Conservation (phyloP, 345 rosid genomes). For the Pugionium cornutum region DNA sequence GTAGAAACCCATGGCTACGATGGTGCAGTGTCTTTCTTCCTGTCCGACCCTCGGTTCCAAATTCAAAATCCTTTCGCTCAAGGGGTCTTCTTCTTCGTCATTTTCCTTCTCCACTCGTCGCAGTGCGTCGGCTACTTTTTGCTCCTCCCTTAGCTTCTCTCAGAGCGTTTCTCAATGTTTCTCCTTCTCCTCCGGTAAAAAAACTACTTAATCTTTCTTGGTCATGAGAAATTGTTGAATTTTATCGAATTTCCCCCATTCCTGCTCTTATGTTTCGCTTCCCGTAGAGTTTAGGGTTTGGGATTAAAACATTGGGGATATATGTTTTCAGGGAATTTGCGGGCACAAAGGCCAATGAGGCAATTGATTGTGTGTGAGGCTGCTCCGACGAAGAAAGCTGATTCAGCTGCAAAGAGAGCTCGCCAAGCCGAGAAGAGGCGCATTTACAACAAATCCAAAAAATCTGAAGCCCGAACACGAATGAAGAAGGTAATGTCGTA, state of each 20-base stretch:
- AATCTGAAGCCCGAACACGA: constrained; percentile 84
- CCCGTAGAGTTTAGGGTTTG: background rate
- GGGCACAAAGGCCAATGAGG: constrained; percentile 48
- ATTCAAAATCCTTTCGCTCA: constrained; percentile 56
- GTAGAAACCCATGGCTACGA: constrained; percentile 47
- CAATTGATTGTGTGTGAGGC: constrained; percentile 69
- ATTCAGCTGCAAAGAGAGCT: constrained; percentile 86
- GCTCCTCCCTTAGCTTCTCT: constrained; percentile 66
- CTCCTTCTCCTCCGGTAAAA: constrained; percentile 57
- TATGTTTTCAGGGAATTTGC: constrained; percentile 47
- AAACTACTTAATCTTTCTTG: background rate
- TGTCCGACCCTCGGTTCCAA: constrained; percentile 65
- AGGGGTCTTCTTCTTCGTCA: constrained; percentile 36
- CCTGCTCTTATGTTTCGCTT: too few relatives aligned
- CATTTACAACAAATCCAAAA: constrained; percentile 72
- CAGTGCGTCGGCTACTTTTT: constrained; percentile 25
- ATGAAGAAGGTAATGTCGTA: constrained; percentile 76
- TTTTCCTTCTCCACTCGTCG: constrained; percentile 39
- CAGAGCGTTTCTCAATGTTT: constrained; percentile 46
- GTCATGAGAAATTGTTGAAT: background rate
- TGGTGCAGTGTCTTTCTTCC: constrained; percentile 49
- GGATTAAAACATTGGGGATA: too few relatives aligned
- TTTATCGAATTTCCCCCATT: background rate
- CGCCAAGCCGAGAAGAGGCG: constrained; percentile 86
- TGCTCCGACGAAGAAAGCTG: constrained; percentile 66